Conservation (phyloP, 2,329 filamentous ascomycete species). For the Pyrenochaeta sp. region DNA sequence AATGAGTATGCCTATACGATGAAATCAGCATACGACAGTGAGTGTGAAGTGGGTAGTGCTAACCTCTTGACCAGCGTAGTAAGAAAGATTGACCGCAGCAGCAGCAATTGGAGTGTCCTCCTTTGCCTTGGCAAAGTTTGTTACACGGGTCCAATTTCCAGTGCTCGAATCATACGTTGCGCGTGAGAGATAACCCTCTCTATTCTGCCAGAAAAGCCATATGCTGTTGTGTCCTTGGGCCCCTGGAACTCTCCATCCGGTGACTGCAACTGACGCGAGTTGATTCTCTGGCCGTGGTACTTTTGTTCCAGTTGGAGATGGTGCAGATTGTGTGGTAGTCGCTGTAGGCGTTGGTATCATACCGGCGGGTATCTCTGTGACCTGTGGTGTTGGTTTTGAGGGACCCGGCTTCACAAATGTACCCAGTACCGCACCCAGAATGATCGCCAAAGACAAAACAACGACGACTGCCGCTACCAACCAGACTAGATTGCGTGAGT, state of each 20-base stretch:
- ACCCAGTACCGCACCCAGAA: conserved; percentile 24
- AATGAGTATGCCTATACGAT: conserved; percentile 17
- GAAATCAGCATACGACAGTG: background rate
- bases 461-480: conserved; percentile 5
- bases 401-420: conserved; percentile 3
- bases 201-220: conserved; percentile 21
- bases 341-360: conserved; percentile 15
- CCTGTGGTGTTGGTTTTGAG: conserved; percentile 8
- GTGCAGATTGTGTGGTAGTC: conserved; percentile 5
- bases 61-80: conserved; percentile 16
- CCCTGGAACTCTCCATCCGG: conserved; percentile 18
- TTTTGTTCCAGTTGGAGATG: conserved; percentile 1
- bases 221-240: conserved; percentile 10
- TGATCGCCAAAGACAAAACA: conserved; percentile 13
- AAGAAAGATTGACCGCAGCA: conserved; percentile 11
- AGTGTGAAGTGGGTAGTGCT: conserved; percentile 4
- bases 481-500: conserved; percentile 19
- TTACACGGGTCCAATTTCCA: conserved; percentile 22
- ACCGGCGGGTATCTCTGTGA: conserved; percentile 18
- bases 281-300: background rate
- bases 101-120: conserved; percentile 15
- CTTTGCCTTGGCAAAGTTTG: conserved; percentile 18
- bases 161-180: conserved; percentile 23
- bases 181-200: conserved; percentile 16
- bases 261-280: conserved; percentile 15